Percentiles rank a stretch among this genome's conserved stretches.
Evolutionary conservation across 768 basidiomycete species (phyloP).

Genomic region (Kwoniella newhampshirensis): DNA sequence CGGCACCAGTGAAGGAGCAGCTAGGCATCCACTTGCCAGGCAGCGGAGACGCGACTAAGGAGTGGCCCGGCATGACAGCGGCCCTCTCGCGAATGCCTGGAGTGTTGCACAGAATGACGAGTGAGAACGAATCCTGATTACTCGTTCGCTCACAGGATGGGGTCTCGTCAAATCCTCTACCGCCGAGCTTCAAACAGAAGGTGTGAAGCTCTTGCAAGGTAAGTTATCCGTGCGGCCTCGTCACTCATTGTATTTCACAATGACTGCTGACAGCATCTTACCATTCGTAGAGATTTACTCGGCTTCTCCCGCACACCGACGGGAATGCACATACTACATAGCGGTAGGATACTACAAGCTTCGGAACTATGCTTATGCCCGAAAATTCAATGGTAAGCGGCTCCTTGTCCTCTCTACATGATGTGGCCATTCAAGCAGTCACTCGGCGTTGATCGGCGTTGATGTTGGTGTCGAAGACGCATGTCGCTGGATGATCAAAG

Average conservation of each 20-base stretch:
- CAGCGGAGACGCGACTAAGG: too few relatives aligned
- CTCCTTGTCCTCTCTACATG: background rate
- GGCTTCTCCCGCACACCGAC: conserved; percentile 74
- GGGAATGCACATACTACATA: conserved; percentile 96
- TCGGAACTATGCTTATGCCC: conserved; percentile 88
- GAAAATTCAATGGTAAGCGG: conserved; percentile 83
- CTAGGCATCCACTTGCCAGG: too few relatives aligned
- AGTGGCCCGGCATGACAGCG: too few relatives aligned
- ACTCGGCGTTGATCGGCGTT: too few relatives aligned
- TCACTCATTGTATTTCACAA: background rate
- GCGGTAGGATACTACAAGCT: conserved; percentile 96
- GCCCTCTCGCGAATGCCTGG: too few relatives aligned
- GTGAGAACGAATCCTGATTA: too few relatives aligned
- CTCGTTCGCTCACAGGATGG: conserved; percentile 39
- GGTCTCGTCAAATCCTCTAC: conserved; percentile 88
- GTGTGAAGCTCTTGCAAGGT: conserved; percentile 89
- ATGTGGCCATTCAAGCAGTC: background rate
- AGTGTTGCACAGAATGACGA: too few relatives aligned
- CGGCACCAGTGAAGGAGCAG: too few relatives aligned
- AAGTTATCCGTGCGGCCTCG: conserved; percentile 20
- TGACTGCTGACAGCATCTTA: background rate
- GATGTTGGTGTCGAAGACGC: too few relatives aligned
- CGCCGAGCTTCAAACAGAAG: conserved; percentile 83
- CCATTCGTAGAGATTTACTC: conserved; percentile 72
- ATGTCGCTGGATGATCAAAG: background rate